phyloP scores from a whole-genome alignment of 805 yeast genomes.

The Cyberlindnera xishuangbannaensis region DNA sequence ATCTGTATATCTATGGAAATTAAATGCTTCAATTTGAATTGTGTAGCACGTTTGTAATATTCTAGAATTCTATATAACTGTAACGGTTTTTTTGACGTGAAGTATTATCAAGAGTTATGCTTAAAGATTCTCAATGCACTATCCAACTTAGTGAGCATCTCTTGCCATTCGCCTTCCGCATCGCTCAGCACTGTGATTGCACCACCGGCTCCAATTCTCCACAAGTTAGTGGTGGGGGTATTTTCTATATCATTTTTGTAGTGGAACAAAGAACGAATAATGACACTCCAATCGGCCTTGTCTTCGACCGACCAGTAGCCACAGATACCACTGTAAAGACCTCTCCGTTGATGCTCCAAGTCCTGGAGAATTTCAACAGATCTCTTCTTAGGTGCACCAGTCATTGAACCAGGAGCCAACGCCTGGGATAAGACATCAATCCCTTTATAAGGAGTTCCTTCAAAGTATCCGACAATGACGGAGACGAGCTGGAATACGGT shows the following conservation, averaged over 20 bases:
- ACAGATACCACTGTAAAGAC: slow-evolving; percentile 88
- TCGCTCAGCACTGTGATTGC: slow-evolving; percentile 90
- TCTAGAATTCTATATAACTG: too few relatives aligned
- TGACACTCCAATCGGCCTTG: slow-evolving; percentile 93
- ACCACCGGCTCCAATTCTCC: slow-evolving; percentile 98
- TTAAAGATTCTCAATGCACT: slow-evolving; percentile 46
- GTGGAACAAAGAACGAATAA: slow-evolving; percentile 76
- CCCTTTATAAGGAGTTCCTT: slow-evolving; percentile 43
- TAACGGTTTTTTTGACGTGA: too few relatives aligned
- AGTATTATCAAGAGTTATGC: too few relatives aligned
- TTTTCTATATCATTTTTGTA: slow-evolving; percentile 43
- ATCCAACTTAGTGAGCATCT: slow-evolving; percentile 74
- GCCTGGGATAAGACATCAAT: slow-evolving; percentile 73
- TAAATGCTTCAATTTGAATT: not conserved
- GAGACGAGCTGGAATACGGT: slow-evolving; percentile 91
- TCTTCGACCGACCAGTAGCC: slow-evolving; percentile 93
- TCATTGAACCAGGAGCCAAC: slow-evolving; percentile 98
- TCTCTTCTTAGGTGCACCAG: slow-evolving; percentile 96
- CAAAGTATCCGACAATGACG: slow-evolving; percentile 61
- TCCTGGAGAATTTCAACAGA: slow-evolving; percentile 76
- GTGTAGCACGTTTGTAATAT: too few relatives aligned
- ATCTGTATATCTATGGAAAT: not conserved
- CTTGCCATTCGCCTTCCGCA: slow-evolving; percentile 84
- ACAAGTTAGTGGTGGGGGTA: slow-evolving; percentile 31
- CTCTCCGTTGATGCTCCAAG: slow-evolving; percentile 43